These are phyloP conservation scores for Cocos nucifera DNA, from an alignment of 176 grass and related monocot species.

Conservation along the genomic window DNA sequence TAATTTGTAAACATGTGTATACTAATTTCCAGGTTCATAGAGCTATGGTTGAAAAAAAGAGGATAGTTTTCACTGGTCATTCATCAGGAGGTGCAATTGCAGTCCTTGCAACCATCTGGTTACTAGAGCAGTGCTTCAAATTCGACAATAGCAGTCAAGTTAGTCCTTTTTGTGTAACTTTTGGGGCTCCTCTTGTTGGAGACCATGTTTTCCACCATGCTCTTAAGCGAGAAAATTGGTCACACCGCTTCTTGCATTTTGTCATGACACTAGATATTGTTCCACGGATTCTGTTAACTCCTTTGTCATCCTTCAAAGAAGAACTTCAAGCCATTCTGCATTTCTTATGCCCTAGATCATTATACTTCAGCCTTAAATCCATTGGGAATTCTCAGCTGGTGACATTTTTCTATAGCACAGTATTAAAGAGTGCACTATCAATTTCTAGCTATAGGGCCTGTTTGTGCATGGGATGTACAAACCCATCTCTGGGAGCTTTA, in stretches of 20 bases:
- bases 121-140: conserved; percentile 69
- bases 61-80: conserved; percentile 74
- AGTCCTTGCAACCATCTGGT: conserved; percentile 66
- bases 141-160: conserved; percentile 41
- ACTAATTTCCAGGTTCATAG: conserved; percentile 40
- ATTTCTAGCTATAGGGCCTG: conserved; percentile 79
- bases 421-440: conserved; percentile 63
- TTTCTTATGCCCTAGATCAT: conserved; percentile 48
- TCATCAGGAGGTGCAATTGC: conserved; percentile 82
- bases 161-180: conserved; percentile 76
- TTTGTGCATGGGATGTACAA: conserved; percentile 90
- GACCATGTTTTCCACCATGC: conserved; percentile 65
- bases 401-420: conserved; percentile 49
- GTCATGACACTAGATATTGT: conserved; percentile 63
- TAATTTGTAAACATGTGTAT: not conserved
- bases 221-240: conserved; percentile 82
- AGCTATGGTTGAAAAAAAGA: conserved; percentile 58
- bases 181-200: conserved; percentile 84
- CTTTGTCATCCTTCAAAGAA: conserved; percentile 50
- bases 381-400: conserved; percentile 31
- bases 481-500: conserved; percentile 56
- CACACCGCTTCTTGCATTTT: conserved; percentile 73
- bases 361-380: conserved; percentile 36
- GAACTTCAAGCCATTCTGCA: conserved; percentile 63
- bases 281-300: conserved; percentile 56